These are phyloP conservation scores for Plasmopara muralis DNA, from an alignment of 352 stramenopile species.

Conservation along the genomic window DNA sequence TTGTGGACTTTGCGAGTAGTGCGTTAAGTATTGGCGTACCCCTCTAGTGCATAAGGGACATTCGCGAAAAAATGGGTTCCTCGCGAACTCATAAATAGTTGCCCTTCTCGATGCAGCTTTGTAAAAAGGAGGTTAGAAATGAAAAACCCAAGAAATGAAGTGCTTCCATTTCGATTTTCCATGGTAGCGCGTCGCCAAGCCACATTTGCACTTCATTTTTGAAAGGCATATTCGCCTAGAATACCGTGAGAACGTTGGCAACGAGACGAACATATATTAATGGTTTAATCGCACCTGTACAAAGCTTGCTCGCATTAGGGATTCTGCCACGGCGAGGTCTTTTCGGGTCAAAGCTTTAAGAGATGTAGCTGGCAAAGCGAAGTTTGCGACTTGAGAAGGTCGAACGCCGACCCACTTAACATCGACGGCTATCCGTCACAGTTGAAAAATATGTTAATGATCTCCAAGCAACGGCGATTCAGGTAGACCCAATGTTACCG, in stretches of 20 bases:
- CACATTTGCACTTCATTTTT: conserved; percentile 50
- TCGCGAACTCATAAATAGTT: conserved; percentile 30
- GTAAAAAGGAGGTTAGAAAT: conserved; percentile 57
- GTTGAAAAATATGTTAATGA: no score
- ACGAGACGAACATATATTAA: background rate
- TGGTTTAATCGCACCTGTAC: conserved; percentile 37
- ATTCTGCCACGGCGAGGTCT: conserved; percentile 39
- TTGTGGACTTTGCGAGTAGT: conserved; percentile 54
- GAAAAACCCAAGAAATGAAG: conserved; percentile 72
- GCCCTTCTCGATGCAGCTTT: conserved; percentile 33
- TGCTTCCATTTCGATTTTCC: conserved; percentile 79
- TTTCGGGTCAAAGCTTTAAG: conserved; percentile 56
- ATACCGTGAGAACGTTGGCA: conserved; percentile 6
- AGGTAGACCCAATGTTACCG: conserved; percentile 19
- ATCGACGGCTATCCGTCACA: conserved; percentile 37
- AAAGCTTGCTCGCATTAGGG: conserved; percentile 44
- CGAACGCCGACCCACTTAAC: conserved; percentile 91
- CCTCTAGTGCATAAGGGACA: conserved; percentile 12
- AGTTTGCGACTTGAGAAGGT: conserved; percentile 58
- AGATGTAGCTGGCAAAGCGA: conserved; percentile 42
- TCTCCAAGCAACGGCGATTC: background rate
- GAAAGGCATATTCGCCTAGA: conserved; percentile 47
- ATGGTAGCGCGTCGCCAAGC: conserved; percentile 33
- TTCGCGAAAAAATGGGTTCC: no score
- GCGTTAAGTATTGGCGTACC: conserved; percentile 34